A percentile compares a stretch with the other conserved stretches of the same genome.
Evolutionary conservation across 176 grass and related monocot genomes (phyloP).

Genomic region (sorghum (Sorghum bicolor)): DNA sequence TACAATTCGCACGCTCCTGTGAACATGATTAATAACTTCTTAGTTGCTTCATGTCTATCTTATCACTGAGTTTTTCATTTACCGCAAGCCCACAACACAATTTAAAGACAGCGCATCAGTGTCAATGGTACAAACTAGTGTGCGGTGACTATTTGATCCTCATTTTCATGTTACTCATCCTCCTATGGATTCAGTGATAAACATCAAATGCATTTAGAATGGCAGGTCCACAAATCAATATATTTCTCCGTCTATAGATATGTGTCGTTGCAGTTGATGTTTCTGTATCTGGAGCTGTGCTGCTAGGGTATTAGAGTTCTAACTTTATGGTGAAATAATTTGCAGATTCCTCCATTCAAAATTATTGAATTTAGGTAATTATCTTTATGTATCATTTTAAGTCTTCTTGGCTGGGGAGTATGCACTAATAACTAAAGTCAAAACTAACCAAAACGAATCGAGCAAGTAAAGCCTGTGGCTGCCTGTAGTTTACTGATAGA

Average conservation of each 20-base stretch:
- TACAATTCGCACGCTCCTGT: not conserved
- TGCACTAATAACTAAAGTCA: not conserved
- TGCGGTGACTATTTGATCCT: not conserved
- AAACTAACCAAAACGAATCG: not conserved
- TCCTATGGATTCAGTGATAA: not conserved
- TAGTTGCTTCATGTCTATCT: no score
- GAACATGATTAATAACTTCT: not conserved
- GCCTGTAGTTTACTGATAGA: not conserved
- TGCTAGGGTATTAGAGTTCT: constrained; percentile 4
- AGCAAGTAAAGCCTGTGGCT: constrained; percentile 1
- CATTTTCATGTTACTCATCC: not conserved
- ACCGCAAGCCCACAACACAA: not conserved
- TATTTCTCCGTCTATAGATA: not conserved
- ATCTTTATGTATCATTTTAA: not conserved
- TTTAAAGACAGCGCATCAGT: not conserved
- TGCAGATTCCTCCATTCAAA: not conserved
- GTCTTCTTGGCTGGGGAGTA: not conserved
- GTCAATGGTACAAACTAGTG: not conserved
- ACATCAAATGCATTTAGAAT: not conserved
- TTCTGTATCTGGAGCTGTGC: not conserved
- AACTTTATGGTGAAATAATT: not conserved
- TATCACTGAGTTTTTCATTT: not conserved
- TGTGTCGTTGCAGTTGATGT: not conserved
- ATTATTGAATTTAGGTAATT: not conserved
- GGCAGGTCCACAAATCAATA: not conserved